Evolutionary conservation across 1,284 basidiomycete species (phyloP), one percentile per base, ranked within the genome.

Genomic region (Austropuccinia psidii): DNA sequence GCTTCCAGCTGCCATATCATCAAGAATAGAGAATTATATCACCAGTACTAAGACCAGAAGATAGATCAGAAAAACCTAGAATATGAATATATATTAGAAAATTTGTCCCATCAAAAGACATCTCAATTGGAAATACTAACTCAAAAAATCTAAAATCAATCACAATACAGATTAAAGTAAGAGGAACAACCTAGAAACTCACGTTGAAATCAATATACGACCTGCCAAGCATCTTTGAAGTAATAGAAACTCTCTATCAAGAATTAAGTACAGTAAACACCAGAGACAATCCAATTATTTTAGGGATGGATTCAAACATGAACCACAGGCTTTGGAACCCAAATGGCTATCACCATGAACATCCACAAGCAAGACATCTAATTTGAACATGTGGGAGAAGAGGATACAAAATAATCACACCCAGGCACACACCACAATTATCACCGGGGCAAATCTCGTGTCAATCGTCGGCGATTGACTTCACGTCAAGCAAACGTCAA

Each of bases 51-150:
- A n/a, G 41, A 37, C 57, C 57, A 4, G 27, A 7, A 29, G 3
- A 15, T 21, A 24, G 13, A 17, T 7, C 37, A 2, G n/a, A 21
- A 33, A 62, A 24, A 39, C 60, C 60, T 7, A 27, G 37, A 1
- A 47, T 31, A 27, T 64, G 61, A 15, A 64, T 64, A 11, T 64
- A 64, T 41, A 47, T 64, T n/a, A 64, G 43, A 4, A 64, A 49
- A n/a, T n/a, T n/a, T n/a, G n/a, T n/a, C n/a, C n/a, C n/a, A n/a
- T n/a, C n/a, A n/a, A n/a, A n/a, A n/a, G n/a, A n/a, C n/a, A n/a
- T n/a, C n/a, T n/a, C n/a, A n/a, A n/a, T n/a, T n/a, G n/a, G n/a
- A n/a, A n/a, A n/a, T n/a, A n/a, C n/a, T n/a, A n/a, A n/a, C n/a
- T n/a, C n/a, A n/a, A n/a, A n/a, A n/a, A n/a, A n/a, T n/a, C n/a